These are phyloP conservation scores for Trapa bicornis DNA, from an alignment of 345 rosid species.

Conservation along the genomic window DNA sequence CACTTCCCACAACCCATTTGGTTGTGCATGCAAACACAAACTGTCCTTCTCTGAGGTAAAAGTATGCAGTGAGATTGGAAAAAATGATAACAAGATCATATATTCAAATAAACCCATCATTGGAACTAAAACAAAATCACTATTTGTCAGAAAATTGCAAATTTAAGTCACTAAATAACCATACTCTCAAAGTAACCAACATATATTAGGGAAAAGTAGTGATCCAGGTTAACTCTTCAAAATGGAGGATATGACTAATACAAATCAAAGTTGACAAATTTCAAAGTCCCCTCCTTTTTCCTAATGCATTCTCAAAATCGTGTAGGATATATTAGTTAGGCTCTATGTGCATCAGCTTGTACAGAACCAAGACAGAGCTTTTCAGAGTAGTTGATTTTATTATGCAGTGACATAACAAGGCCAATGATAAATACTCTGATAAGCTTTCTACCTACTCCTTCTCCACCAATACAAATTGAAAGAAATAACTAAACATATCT, in stretches of 20 bases:
- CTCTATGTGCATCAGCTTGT: no score
- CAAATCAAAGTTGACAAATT: no score
- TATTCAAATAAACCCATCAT: background rate
- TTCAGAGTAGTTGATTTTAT: no score
- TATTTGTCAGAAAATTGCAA: background rate
- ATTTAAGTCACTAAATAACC: background rate
- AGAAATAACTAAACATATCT: background rate
- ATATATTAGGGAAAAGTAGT: background rate
- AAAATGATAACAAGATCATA: background rate
- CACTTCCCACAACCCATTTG: slow-evolving; percentile 91
- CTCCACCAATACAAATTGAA: background rate
- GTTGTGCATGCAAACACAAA: slow-evolving; percentile 83
- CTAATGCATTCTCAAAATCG: background rate
- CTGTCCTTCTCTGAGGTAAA: slow-evolving; percentile 68
- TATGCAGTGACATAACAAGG: background rate
- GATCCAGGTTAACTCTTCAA: background rate
- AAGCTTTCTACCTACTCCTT: background rate
- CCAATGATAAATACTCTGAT: background rate
- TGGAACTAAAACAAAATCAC: background rate
- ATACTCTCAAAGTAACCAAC: background rate
- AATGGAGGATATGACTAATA: no score
- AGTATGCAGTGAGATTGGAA: background rate
- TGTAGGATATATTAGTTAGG: background rate
- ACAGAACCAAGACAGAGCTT: no score
- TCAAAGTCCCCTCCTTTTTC: background rate